Percentiles rank a stretch among this genome's conserved stretches.
Evolutionary conservation across 2,329 filamentous ascomycete genomes (phyloP).

Genomic region (Colletotrichum sp.): DNA sequence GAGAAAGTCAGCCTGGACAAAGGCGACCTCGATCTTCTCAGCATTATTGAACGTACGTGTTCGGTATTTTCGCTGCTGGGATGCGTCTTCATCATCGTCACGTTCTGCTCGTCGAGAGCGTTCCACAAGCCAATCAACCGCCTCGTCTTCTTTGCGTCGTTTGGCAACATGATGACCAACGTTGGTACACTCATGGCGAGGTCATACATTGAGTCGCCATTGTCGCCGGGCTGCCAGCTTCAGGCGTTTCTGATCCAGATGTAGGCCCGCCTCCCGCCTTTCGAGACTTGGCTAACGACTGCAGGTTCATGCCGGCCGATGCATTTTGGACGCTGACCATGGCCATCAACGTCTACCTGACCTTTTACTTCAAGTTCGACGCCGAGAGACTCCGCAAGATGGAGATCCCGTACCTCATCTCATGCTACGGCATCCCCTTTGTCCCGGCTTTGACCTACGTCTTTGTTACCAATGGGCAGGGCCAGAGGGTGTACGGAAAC

Average conservation of each 20-base stretch:
- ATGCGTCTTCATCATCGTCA: constrained; percentile 73
- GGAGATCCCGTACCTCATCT: constrained; percentile 72
- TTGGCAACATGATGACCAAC: constrained; percentile 81
- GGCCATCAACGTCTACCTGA: constrained; percentile 84
- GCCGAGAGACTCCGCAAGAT: constrained; percentile 66
- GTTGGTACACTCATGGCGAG: constrained; percentile 77
- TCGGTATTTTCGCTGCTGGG: constrained; percentile 75
- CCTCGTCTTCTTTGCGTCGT: constrained; percentile 82
- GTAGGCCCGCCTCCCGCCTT: constrained; percentile 53
- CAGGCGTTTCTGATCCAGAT: constrained; percentile 85
- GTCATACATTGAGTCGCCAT: constrained; percentile 55
- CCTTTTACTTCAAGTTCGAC: constrained; percentile 78
- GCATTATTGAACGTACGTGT: constrained; percentile 68
- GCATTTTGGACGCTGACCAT: constrained; percentile 80
- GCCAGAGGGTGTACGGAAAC: constrained; percentile 70
- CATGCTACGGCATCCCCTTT: constrained; percentile 77
- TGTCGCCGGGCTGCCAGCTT: constrained; percentile 67
- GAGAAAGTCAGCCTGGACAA: constrained; percentile 4
- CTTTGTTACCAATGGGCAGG: constrained; percentile 60
- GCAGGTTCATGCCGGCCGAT: constrained; percentile 81
- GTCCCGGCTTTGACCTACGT: constrained; percentile 71
- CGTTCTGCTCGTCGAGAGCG: constrained; percentile 68
- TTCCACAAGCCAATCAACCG: constrained; percentile 91
- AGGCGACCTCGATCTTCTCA: constrained; percentile 59
- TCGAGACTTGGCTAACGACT: constrained; percentile 4